Evolutionary conservation across 352 stramenopile species (phyloP), one percentile per base, ranked within the genome.

Genomic region (Aphanomyces stellatus): DNA sequence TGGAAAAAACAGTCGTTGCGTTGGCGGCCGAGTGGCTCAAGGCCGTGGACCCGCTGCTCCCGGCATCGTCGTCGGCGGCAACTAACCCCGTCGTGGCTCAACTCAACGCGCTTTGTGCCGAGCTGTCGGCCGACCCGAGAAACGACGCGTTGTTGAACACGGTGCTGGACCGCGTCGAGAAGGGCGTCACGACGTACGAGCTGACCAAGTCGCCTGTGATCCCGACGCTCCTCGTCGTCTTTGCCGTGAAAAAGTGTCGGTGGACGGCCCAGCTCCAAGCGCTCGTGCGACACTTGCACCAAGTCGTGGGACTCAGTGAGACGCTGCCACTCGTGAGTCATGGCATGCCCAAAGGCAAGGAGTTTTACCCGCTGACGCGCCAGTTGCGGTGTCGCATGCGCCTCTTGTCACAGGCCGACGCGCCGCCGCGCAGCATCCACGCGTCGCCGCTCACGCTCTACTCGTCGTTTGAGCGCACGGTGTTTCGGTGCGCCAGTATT

Each of bases 391-490:
- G 77, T 62, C 81, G 89, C 33, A 67, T 93, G 27, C 85, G 82
- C 49, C 80, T 93, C 27, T 69, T 73, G 24, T 75, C 72, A 46
- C 53, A 60, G 15, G 25, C 53, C 51, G 48, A 27, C 63, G 67
- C 55, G 19, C 53, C 5, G 64, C 71, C 46, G 64, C 53, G 35
- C 75, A 82, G 48, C 75, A 78, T 93, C 17, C 76, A 90, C 24
- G 74, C 79, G n/a, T 91, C 83, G 4, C 79, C 85, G 6, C 69
- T 94, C 42, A 90, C 83, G 2, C 78, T 90, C 40, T 94, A 91
- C n/a, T 82, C 91, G 68, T 91, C 83, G n/a, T 91, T 94, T 70
- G 85, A 94, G 55, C 78, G 82, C 60, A 90, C 80, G 0, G 73
- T 94, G 37, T 85, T 81, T 30, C 79, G 82, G 2, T 88, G 74